A percentile compares a stretch with the other conserved stretches of the same genome.
Evolutionary conservation across 2,329 filamentous ascomycete species (phyloP).

Genomic region (Talaromyces funiculosus): DNA sequence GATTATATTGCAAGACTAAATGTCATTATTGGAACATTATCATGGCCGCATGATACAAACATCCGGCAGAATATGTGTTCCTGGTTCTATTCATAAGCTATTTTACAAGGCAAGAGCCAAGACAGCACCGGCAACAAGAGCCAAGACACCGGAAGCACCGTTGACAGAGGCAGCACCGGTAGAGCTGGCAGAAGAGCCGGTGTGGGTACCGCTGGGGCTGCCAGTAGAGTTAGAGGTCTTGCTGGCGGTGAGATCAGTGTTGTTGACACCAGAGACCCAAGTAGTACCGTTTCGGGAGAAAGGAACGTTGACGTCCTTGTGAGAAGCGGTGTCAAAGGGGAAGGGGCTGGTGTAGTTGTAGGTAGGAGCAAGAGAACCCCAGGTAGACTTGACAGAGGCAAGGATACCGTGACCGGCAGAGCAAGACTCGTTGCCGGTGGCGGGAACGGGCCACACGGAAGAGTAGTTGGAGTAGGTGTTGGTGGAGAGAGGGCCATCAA

Average conservation of each 20-base stretch:
- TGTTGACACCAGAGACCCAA: constrained; percentile 14
- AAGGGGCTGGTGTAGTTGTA: constrained; percentile 34
- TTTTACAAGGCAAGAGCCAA: constrained; percentile 8
- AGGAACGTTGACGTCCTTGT: constrained; percentile 24
- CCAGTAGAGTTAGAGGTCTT: constrained; percentile 14
- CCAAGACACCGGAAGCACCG: neutral
- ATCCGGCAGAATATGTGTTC: neutral
- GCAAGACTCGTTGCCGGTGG: constrained; percentile 23
- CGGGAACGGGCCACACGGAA: constrained; percentile 26
- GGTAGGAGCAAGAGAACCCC: constrained; percentile 22
- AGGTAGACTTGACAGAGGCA: constrained; percentile 30
- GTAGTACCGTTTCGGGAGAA: constrained; percentile 15
- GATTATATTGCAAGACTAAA: neutral
- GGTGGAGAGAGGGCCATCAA: constrained; percentile 43
- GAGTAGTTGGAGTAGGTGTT: constrained; percentile 24
- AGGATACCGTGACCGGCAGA: constrained; percentile 33
- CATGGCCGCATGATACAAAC: neutral
- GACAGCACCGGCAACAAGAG: constrained; percentile 6
- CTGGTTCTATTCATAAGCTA: neutral
- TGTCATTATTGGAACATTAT: neutral
- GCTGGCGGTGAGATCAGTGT: constrained; percentile 12
- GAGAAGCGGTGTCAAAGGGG: constrained; percentile 23
- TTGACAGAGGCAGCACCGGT: constrained; percentile 15
- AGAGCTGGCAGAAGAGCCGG: constrained; percentile 13
- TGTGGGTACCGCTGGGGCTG: constrained; percentile 14